These are phyloP conservation scores for Yamadazyma aaseri DNA, from an alignment of 1,139 yeast species.

Conservation along the genomic window DNA sequence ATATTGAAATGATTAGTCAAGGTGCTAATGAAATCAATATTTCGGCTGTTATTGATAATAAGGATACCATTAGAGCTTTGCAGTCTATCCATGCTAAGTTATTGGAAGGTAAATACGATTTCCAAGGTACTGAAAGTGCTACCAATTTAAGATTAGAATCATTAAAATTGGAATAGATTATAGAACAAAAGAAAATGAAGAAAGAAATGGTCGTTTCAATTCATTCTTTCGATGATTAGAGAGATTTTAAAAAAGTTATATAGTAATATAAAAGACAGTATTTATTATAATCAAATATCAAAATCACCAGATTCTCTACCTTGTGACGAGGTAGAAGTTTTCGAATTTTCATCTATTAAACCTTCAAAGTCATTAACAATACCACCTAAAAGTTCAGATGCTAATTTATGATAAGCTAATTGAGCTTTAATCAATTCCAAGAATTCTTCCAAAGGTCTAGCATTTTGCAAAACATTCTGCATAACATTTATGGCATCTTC, in stretches of 20 bases:
- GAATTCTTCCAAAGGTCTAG: conserved; percentile 70
- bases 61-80: conserved; percentile 81
- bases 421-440: conserved; percentile 76
- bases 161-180: conserved; percentile 20
- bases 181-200: not conserved
- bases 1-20: conserved; percentile 96
- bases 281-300: conserved; percentile 30
- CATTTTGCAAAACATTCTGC: conserved; percentile 77
- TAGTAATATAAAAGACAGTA: not conserved
- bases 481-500: conserved; percentile 85
- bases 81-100: conserved; percentile 80
- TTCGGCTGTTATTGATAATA: conserved; percentile 86
- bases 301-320: conserved; percentile 45
- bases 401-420: conserved; percentile 78
- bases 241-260: no score
- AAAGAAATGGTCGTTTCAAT: not conserved
- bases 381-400: conserved; percentile 65
- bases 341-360: conserved; percentile 50
- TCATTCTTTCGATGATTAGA: no score
- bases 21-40: conserved; percentile 98
- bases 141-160: conserved; percentile 39
- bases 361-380: conserved; percentile 66
- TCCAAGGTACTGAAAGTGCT: conserved; percentile 26
- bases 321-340: conserved; percentile 17
- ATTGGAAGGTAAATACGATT: conserved; percentile 49